Conservation (phyloP, 176 grass and related monocot species). For the Eleusine indica region DNA sequence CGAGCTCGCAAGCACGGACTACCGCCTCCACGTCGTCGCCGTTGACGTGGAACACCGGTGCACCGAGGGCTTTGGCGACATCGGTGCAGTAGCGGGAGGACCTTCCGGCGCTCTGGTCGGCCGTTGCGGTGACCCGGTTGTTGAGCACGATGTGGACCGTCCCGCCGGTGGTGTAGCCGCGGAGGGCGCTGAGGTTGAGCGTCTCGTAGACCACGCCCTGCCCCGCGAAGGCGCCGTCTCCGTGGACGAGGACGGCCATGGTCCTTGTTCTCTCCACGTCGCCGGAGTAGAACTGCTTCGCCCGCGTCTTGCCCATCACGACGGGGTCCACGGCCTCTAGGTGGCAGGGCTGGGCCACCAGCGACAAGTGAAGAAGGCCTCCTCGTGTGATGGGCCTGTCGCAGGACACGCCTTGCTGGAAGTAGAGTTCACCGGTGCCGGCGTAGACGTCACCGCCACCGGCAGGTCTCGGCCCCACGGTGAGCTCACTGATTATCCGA, state of each 20-base stretch:
- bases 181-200: constrained; percentile 89
- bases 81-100: constrained; percentile 77
- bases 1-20: constrained; percentile 83
- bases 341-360: constrained; percentile 93
- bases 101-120: constrained; percentile 64
- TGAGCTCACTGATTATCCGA: constrained; percentile 95
- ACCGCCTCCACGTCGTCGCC: constrained; percentile 95
- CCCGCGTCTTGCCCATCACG: constrained; percentile 86
- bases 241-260: constrained; percentile 79
- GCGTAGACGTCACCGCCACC: constrained; percentile 78
- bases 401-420: constrained; percentile 92
- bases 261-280: constrained; percentile 86
- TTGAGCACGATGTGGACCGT: constrained; percentile 80
- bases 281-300: constrained; percentile 89
- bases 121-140: constrained; percentile 75
- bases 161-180: constrained; percentile 85
- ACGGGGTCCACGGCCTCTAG: constrained; percentile 90
- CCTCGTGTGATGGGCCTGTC: constrained; percentile 63
- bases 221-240: constrained; percentile 92
- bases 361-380: constrained; percentile 71
- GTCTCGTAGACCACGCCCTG: constrained; percentile 96
- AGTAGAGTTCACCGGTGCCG: constrained; percentile 90
- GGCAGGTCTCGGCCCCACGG: constrained; percentile 74
- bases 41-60: constrained; percentile 89
- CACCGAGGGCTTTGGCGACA: constrained; percentile 67